Evolutionary conservation across 75 land plant species (phyloP).

Genomic region (Selaginella moellendorffii): DNA sequence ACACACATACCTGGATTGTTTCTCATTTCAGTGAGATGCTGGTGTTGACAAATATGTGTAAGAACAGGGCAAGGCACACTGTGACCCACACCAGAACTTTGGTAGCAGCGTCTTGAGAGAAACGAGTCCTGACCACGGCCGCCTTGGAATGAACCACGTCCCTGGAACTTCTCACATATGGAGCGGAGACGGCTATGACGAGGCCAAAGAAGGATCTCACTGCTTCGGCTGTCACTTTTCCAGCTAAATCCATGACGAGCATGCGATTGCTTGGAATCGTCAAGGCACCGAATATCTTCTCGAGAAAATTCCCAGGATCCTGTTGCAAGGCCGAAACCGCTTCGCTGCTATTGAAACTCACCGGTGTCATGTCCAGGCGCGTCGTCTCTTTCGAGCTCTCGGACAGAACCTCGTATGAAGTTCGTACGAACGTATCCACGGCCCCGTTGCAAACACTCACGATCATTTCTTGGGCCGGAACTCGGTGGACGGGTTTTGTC

Average conservation of each 20-base stretch:
- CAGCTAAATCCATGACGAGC: constrained; percentile 56
- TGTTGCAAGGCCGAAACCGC: no score
- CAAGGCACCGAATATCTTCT: constrained; percentile 36
- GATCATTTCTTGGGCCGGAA: constrained; percentile 48
- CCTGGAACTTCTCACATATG: not conserved
- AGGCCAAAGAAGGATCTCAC: constrained; percentile 53
- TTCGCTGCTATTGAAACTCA: constrained; percentile 17
- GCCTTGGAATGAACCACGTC: not conserved
- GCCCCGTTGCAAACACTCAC: constrained; percentile 20
- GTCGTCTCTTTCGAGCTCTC: constrained; percentile 34
- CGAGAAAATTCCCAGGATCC: constrained; percentile 21
- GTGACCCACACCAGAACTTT: not conserved
- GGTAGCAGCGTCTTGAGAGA: not conserved
- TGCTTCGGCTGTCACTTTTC: constrained; percentile 51
- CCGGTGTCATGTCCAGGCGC: constrained; percentile 42
- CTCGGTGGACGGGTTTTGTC: constrained; percentile 50
- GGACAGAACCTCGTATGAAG: not conserved
- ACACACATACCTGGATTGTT: no score
- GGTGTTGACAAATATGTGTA: no score
- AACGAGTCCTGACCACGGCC: not conserved
- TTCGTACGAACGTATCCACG: not conserved
- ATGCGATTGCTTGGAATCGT: constrained; percentile 62
- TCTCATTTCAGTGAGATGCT: no score
- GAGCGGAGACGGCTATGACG: constrained; percentile 20
- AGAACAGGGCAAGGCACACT: not conserved